These are phyloP conservation scores for Cryphonectria naterciae DNA, from an alignment of 2,329 filamentous ascomycete species.

Conservation along the genomic window DNA sequence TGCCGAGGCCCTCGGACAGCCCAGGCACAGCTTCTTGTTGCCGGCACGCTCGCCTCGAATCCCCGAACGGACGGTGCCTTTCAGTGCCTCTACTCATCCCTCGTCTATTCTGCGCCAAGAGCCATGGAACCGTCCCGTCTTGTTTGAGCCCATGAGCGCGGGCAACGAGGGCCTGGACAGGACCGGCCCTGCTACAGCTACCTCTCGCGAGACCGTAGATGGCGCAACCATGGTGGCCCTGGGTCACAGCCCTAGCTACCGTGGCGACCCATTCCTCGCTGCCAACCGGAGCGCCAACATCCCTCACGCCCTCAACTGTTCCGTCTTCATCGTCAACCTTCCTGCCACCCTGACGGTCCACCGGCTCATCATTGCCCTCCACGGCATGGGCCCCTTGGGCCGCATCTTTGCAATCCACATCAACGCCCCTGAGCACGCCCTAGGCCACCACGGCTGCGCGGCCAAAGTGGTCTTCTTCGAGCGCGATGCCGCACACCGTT, in stretches of 20 bases:
- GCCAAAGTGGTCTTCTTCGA: slow-evolving; percentile 57
- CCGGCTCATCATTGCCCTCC: slow-evolving; percentile 50
- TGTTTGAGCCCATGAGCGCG: not conserved
- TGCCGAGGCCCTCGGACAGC: not conserved
- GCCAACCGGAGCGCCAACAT: slow-evolving; percentile 47
- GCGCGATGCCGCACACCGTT: slow-evolving; percentile 42
- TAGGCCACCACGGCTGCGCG: slow-evolving; percentile 44
- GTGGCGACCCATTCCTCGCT: slow-evolving; percentile 41
- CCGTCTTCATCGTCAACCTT: slow-evolving; percentile 58
- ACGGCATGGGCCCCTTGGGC: slow-evolving; percentile 50
- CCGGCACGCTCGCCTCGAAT: not conserved
- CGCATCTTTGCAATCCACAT: slow-evolving; percentile 57
- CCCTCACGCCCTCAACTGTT: slow-evolving; percentile 49
- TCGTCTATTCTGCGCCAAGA: not conserved
- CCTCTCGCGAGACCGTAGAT: not conserved
- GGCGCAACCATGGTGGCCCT: not conserved
- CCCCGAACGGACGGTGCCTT: not conserved
- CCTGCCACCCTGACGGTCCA: slow-evolving; percentile 47
- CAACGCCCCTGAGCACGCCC: slow-evolving; percentile 48
- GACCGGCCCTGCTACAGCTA: not conserved
- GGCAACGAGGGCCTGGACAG: not conserved
- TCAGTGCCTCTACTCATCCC: not conserved
- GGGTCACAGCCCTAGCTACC: slow-evolving; percentile 44
- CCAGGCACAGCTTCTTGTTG: not conserved
- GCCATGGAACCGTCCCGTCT: not conserved